Evolutionary conservation across 345 rosid genomes (phyloP), one percentile per base, ranked within the genome.

Genomic region (Euclidium syriacum): DNA sequence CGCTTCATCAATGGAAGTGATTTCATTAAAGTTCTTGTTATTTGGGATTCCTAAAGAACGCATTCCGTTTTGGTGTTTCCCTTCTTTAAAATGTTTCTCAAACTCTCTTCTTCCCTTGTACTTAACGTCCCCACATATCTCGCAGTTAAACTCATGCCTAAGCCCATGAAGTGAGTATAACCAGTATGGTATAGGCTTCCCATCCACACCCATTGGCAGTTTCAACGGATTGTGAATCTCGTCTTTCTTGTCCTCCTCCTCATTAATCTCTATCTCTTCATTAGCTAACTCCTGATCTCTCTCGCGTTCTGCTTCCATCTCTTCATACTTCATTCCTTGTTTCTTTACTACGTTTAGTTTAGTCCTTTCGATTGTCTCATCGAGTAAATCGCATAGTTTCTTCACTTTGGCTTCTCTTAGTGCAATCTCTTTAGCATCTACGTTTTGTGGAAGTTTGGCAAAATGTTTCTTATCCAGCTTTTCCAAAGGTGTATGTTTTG

Each of bases 151-250:
- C 74, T 95, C 97, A 97, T 95, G 99, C 14, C 99, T 96, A 30
- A 90, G 99, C 54, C 98, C 99, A 39, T 95, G 99, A 71, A 95
- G 99, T 76, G 88, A 90, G 72, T 95, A 95, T 29, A 90, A 88
- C 99, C 99, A 95, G 68, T 90, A 95, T 11, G 99, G 99, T 63
- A 95, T 90, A 66, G 99, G 99, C 70, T 90, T 95, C 77, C 99
- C 99, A 71, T 95, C 99, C 98, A 95, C 86, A 53, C 98, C 98
- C 95, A 90, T 90, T 14, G 99, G 98, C 67, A 95, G 71, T 65
- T 86, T 95, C 43, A 95, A 85, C 10, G 98, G 99, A 72, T 90
- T 95, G 72, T 90, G 90, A 20, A 95, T 80, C 77, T n/a, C n/a
- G n/a, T n/a, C n/a, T n/a, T n/a, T n/a, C n/a, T n/a, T 86, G 88